Evolutionary conservation across 805 yeast species (phyloP).

Genomic region (Candida caryicola): DNA sequence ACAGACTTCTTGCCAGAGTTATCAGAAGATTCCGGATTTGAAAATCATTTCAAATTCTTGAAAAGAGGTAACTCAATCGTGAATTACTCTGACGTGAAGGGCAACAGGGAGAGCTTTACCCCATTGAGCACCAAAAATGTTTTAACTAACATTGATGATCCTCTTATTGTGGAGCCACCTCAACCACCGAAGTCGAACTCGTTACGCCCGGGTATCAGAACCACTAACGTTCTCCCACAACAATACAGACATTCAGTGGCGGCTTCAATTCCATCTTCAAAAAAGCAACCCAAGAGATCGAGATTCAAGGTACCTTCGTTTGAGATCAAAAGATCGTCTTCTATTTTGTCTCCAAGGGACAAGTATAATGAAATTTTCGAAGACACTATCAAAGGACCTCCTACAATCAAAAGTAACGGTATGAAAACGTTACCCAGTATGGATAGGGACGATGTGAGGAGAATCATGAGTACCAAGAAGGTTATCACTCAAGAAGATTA

Average conservation of each 20-base stretch:
- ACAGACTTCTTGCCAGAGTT: slow-evolving; percentile 46
- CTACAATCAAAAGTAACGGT: slow-evolving; percentile 44
- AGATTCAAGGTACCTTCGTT: slow-evolving; percentile 41
- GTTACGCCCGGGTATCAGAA: slow-evolving; percentile 4
- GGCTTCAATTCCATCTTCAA: not conserved
- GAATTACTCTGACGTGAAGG: slow-evolving; percentile 15
- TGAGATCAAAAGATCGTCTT: slow-evolving; percentile 37
- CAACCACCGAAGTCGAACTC: slow-evolving; percentile 5
- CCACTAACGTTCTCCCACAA: slow-evolving; percentile 5
- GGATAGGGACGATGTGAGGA: slow-evolving; percentile 44
- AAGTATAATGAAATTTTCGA: slow-evolving; percentile 39
- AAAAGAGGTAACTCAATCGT: slow-evolving; percentile 14
- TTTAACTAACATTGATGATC: slow-evolving; percentile 23
- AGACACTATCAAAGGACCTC: slow-evolving; percentile 23
- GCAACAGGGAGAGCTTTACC: slow-evolving; percentile 21
- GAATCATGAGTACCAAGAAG: slow-evolving; percentile 35
- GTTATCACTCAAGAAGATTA: slow-evolving; percentile 42
- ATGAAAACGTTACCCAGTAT: slow-evolving; percentile 50
- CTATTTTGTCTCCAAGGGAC: slow-evolving; percentile 35
- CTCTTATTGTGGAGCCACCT: slow-evolving; percentile 16
- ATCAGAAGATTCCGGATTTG: slow-evolving; percentile 49
- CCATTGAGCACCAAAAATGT: slow-evolving; percentile 30
- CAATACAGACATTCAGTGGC: not conserved
- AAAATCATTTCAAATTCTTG: slow-evolving; percentile 39
- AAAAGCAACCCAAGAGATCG: slow-evolving; percentile 14